Percentiles rank a stretch among this genome's conserved stretches.
Conservation (phyloP, 1,139 yeast species). For the Debaryomyces udenii region DNA sequence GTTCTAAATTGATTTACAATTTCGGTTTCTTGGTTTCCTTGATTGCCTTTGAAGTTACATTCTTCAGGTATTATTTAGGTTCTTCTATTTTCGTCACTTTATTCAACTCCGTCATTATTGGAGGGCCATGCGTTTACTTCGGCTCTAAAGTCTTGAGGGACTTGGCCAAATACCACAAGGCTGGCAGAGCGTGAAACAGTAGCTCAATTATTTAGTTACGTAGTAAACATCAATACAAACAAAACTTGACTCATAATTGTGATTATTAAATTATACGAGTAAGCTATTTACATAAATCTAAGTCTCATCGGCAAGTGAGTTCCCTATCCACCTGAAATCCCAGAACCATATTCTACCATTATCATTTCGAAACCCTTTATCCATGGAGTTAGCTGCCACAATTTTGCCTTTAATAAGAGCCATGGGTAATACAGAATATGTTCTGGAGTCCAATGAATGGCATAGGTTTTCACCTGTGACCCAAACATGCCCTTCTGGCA, state of each 20-base stretch:
- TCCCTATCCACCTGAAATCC: conserved; percentile 58
- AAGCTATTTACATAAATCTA: conserved; percentile 6
- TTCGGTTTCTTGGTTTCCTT: conserved; percentile 56
- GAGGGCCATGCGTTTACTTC: conserved; percentile 59
- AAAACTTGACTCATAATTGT: too few relatives aligned
- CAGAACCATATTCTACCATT: conserved; percentile 42
- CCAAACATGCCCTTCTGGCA: conserved; percentile 96
- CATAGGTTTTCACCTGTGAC: conserved; percentile 92
- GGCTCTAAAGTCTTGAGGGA: conserved; percentile 64
- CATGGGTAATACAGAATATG: conserved; percentile 86
- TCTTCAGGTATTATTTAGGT: conserved; percentile 70
- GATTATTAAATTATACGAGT: background rate
- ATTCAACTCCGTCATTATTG: conserved; percentile 50
- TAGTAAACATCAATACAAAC: background rate
- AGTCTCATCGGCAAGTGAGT: conserved; percentile 34
- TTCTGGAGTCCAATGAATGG: conserved; percentile 87
- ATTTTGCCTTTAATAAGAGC: conserved; percentile 87
- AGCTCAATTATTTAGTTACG: background rate
- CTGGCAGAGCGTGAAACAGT: conserved; percentile 28
- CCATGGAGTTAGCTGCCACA: conserved; percentile 61
- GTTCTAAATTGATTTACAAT: conserved; percentile 36
- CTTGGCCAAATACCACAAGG: conserved; percentile 37
- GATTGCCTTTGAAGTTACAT: conserved; percentile 62
- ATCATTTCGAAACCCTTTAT: conserved; percentile 32
- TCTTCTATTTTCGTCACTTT: conserved; percentile 73